A percentile compares a stretch with the other conserved stretches of the same genome.
These are phyloP conservation scores for Lactifluus piperatus DNA, from an alignment of 768 basidiomycete species.

Conservation along the genomic window DNA sequence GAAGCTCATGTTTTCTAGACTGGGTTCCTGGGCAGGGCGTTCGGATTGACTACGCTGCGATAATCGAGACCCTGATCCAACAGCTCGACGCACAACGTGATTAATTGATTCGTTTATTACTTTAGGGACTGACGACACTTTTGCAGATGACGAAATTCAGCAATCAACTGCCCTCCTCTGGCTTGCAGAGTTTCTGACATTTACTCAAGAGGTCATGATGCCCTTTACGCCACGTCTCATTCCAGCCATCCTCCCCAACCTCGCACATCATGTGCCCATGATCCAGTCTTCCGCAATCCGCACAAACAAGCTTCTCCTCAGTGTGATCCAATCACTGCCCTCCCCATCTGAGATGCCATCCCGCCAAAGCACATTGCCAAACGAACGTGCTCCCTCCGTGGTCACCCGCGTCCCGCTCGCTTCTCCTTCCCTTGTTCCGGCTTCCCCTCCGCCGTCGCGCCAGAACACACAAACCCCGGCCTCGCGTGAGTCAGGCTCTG, in stretches of 20 bases:
- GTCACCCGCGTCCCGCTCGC: conserved; percentile 32
- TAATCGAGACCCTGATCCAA: conserved; percentile 86
- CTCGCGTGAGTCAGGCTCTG: conserved; percentile 40
- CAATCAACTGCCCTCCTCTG: conserved; percentile 91
- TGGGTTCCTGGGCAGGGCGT: conserved; percentile 96
- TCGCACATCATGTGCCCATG: conserved; percentile 83
- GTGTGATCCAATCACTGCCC: conserved; percentile 81
- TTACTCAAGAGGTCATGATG: conserved; percentile 87
- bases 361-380: conserved; percentile 25
- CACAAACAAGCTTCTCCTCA: conserved; percentile 78
- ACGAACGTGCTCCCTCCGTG: conserved; percentile 22
- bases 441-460: conserved; percentile 37
- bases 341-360: conserved; percentile 47
- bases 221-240: conserved; percentile 92
- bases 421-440: conserved; percentile 48
- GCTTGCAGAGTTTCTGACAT: conserved; percentile 83
- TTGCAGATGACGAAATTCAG: conserved; percentile 84
- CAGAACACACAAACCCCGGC: conserved; percentile 34
- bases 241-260: conserved; percentile 86
- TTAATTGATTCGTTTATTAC: background rate
- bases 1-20: conserved; percentile 32
- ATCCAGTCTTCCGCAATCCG: conserved; percentile 82
- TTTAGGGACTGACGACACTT: background rate
- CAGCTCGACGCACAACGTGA: conserved; percentile 79
- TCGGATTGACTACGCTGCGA: conserved; percentile 79